phyloP scores from a whole-genome alignment of 2,329 filamentous ascomycete species.

The Aspergillus unguis region DNA sequence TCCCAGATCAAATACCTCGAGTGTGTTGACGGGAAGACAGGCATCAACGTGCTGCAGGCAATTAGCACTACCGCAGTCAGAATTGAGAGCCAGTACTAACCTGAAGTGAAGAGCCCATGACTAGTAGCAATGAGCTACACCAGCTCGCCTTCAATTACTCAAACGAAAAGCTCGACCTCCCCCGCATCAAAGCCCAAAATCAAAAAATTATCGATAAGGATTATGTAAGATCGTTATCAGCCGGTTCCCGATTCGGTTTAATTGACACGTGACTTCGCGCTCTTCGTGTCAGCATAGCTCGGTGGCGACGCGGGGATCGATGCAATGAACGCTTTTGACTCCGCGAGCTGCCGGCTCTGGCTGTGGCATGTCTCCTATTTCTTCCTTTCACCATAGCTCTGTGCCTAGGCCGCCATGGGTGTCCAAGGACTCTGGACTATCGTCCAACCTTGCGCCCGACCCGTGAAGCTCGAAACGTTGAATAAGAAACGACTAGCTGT shows the following conservation, averaged over 20 bases:
- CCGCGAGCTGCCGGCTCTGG: neutral
- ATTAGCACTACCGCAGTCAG: slow-evolving; percentile 20
- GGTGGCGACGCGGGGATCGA: slow-evolving; percentile 6
- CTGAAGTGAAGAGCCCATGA: slow-evolving; percentile 31
- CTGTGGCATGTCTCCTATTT: slow-evolving; percentile 3
- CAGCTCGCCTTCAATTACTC: slow-evolving; percentile 6
- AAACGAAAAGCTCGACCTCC: slow-evolving; percentile 6
- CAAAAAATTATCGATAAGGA: slow-evolving; percentile 8
- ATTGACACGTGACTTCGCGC: slow-evolving; percentile 21
- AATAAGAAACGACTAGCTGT: slow-evolving; percentile 95
- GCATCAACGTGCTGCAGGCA: slow-evolving; percentile 38
- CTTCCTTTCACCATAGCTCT: neutral
- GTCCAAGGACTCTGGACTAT: slow-evolving; percentile 98
- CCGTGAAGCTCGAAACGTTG: slow-evolving; percentile 92
- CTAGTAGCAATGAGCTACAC: slow-evolving; percentile 17
- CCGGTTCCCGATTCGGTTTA: slow-evolving; percentile 15
- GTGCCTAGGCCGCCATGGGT: slow-evolving; percentile 63
- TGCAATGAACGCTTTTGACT: neutral
- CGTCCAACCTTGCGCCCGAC: slow-evolving; percentile 88
- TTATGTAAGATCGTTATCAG: slow-evolving; percentile 21
- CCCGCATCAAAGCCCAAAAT: slow-evolving; percentile 10
- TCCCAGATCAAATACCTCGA: slow-evolving; percentile 31
- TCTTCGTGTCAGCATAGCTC: slow-evolving; percentile 6
- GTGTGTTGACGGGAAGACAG: slow-evolving; percentile 43
- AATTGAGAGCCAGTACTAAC: slow-evolving; percentile 21